Percentiles rank a stretch among this genome's conserved stretches.
Conservation (phyloP, 1,284 basidiomycete species). For the Irpex lacteus region DNA sequence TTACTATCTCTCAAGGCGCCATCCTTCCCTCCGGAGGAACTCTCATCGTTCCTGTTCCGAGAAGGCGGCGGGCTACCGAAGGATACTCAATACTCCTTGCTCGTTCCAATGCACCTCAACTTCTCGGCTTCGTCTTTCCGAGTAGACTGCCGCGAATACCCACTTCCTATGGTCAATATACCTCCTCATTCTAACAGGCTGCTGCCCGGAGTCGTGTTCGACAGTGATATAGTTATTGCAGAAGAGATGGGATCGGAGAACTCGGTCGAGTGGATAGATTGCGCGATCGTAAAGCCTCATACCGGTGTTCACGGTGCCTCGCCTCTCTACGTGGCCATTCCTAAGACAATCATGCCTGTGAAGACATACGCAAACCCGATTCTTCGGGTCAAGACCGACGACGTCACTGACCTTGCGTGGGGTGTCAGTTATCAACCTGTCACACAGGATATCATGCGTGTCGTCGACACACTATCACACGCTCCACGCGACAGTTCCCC, state of each 20-base stretch:
- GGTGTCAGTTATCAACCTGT: constrained; percentile 87
- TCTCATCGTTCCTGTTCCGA: constrained; percentile 71
- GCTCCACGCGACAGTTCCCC: constrained; percentile 87
- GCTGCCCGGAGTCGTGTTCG: constrained; percentile 59
- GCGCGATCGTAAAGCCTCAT: constrained; percentile 55
- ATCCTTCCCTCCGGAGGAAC: constrained; percentile 52
- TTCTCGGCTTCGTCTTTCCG: constrained; percentile 66
- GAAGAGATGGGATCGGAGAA: constrained; percentile 82
- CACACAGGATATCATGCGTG: constrained; percentile 84
- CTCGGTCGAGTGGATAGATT: constrained; percentile 74
- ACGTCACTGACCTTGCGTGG: constrained; percentile 83
- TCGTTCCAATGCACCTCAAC: constrained; percentile 82
- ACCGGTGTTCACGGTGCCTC: constrained; percentile 52
- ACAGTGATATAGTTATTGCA: constrained; percentile 82
- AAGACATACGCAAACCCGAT: constrained; percentile 87
- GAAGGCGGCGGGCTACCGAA: constrained; percentile 72
- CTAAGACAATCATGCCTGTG: constrained; percentile 94
- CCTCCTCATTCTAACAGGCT: constrained; percentile 40
- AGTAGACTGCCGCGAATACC: constrained; percentile 79
- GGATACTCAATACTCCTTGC: constrained; percentile 74
- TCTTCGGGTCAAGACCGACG: constrained; percentile 64
- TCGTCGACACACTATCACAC: constrained; percentile 82
- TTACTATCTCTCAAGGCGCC: constrained; percentile 61
- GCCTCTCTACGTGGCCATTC: constrained; percentile 67
- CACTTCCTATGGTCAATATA: constrained; percentile 66